Evolutionary conservation across 1,284 basidiomycete genomes (phyloP).

Genomic region (Tetrapyrgos nigripes): DNA sequence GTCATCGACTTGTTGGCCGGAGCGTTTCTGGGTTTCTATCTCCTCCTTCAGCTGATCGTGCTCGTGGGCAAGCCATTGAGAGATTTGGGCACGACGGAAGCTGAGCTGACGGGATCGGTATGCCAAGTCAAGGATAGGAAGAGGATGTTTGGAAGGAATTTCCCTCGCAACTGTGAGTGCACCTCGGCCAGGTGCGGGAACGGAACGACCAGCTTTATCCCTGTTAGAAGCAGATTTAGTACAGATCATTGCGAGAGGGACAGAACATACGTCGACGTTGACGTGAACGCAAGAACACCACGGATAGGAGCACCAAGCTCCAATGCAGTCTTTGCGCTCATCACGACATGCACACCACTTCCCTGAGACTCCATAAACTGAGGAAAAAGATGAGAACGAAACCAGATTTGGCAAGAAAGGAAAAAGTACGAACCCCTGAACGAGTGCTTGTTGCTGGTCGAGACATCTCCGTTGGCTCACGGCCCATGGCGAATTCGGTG

Average conservation of each 20-base stretch:
- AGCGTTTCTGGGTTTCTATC: slow-evolving; percentile 63
- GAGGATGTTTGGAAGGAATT: slow-evolving; percentile 74
- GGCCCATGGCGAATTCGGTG: slow-evolving; percentile 97
- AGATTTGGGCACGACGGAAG: slow-evolving; percentile 93
- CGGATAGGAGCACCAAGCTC: slow-evolving; percentile 95
- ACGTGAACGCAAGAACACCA: slow-evolving; percentile 93
- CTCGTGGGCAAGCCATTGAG: slow-evolving; percentile 93
- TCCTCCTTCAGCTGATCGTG: slow-evolving; percentile 85
- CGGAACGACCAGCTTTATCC: slow-evolving; percentile 94
- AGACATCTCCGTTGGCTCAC: slow-evolving; percentile 98
- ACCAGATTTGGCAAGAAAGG: slow-evolving; percentile 4
- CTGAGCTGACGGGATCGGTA: slow-evolving; percentile 91
- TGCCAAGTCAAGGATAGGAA: slow-evolving; percentile 80
- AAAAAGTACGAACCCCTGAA: slow-evolving; percentile 68
- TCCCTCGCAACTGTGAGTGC: slow-evolving; percentile 88
- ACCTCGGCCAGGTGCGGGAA: slow-evolving; percentile 93
- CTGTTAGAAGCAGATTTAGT: slow-evolving; percentile 41
- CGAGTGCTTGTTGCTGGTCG: slow-evolving; percentile 96
- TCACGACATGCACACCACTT: slow-evolving; percentile 95
- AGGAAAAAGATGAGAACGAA: slow-evolving; percentile 17
- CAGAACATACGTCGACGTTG: slow-evolving; percentile 86
- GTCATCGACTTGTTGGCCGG: slow-evolving; percentile 62
- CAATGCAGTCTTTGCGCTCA: slow-evolving; percentile 95
- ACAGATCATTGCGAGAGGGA: slow-evolving; percentile 1
- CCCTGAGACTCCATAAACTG: slow-evolving; percentile 98